Percentiles rank a stretch among this genome's conserved stretches.
phyloP scores from a whole-genome alignment of 352 stramenopile genomes.

The Phytopythium kandeliae region DNA sequence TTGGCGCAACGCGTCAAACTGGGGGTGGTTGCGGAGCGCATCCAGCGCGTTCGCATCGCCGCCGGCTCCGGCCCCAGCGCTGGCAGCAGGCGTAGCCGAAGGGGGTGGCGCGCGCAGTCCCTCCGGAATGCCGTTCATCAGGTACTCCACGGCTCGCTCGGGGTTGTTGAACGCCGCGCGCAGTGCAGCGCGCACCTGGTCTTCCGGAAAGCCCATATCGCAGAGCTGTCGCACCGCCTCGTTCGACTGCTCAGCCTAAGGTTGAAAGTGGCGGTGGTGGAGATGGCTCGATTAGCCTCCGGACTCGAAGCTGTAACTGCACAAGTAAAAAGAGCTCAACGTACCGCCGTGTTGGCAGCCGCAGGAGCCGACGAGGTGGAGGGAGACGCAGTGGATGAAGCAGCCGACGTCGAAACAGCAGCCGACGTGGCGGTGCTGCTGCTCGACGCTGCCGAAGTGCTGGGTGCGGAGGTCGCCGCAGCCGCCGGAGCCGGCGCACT shows the following conservation, averaged over 20 bases:
- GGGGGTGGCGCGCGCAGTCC: conserved; percentile 25
- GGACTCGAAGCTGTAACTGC: neutral
- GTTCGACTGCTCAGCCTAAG: conserved; percentile 36
- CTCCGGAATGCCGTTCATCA: conserved; percentile 86
- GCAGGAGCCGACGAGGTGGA: conserved; percentile 9
- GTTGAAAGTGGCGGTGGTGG: neutral
- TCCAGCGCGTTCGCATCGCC: conserved; percentile 47
- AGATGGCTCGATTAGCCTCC: too few relatives aligned
- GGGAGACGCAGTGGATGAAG: conserved; percentile 31
- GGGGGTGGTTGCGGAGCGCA: conserved; percentile 74
- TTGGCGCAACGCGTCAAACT: conserved; percentile 79
- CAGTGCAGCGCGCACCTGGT: conserved; percentile 73
- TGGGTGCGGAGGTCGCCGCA: conserved; percentile 26
- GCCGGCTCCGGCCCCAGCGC: conserved; percentile 13
- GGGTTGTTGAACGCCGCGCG: conserved; percentile 85
- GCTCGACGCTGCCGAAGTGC: conserved; percentile 69
- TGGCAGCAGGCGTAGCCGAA: conserved; percentile 13
- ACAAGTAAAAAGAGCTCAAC: neutral
- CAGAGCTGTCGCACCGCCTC: conserved; percentile 65
- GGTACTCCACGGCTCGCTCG: conserved; percentile 82
- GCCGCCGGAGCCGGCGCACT: conserved; percentile 18
- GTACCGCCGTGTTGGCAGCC: conserved; percentile 4
- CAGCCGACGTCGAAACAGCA: conserved; percentile 57
- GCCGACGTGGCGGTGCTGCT: conserved; percentile 50
- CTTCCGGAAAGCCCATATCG: conserved; percentile 87